Evolutionary conservation across 75 land plant genomes (phyloP).

Genomic region (Larix kaempferi): DNA sequence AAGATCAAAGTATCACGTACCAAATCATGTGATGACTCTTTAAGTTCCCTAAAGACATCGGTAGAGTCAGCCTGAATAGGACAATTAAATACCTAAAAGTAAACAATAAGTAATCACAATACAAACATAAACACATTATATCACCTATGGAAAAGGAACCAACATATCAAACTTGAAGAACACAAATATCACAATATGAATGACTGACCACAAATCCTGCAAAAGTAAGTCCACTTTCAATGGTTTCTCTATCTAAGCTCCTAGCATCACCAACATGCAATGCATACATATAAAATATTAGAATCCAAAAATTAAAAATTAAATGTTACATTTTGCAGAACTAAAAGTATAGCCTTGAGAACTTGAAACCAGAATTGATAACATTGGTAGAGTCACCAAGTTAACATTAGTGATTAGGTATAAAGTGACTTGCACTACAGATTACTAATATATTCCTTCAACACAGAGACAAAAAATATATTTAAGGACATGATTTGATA

Average conservation of each 20-base stretch:
- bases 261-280: conserved; percentile 93
- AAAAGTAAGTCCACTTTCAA: conserved; percentile 76
- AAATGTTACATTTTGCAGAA: not conserved
- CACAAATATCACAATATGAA: not conserved
- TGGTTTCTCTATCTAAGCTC: conserved; percentile 72
- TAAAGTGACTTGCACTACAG: not conserved
- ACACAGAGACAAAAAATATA: not conserved
- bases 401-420: too few species aligned
- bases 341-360: not conserved
- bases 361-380: too few species aligned
- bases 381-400: too few species aligned
- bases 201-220: conserved; percentile 94
- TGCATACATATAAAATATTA: not conserved
- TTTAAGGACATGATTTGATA: not conserved
- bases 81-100: conserved; percentile 91
- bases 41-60: conserved; percentile 76
- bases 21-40: conserved; percentile 90
- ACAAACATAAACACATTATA: not conserved
- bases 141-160: conserved; percentile 5
- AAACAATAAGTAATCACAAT: not conserved
- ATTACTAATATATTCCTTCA: not conserved
- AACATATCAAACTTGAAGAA: not conserved
- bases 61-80: conserved; percentile 90
- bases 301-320: not conserved
- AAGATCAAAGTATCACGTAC: conserved; percentile 30